Evolutionary conservation across 2,329 filamentous ascomycete species (phyloP), one percentile per base, ranked within the genome.

Genomic region (Pseudogymnoascus sp.): DNA sequence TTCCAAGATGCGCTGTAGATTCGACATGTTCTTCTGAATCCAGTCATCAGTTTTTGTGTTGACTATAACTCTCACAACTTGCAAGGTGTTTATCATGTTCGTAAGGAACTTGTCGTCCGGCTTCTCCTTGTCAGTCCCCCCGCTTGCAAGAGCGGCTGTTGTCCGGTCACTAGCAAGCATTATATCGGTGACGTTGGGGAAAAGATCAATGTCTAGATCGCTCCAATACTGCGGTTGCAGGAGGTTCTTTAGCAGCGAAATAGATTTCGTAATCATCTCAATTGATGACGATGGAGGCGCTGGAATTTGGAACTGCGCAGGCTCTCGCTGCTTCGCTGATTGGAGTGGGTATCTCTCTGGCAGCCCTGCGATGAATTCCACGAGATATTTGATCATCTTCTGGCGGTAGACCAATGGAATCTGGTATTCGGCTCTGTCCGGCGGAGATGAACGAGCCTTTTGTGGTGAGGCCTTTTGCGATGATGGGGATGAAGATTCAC

Each of bases 351-450:
- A 97, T 35, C 92, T 85, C 74, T 97, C 94, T 15, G 89, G 88
- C 21, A 97, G 81, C 59, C 91, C 89, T 1, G 92, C 92, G 68
- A 97, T 96, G 74, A 97, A 97, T 64, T 94, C 90, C 31, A 97
- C 90, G 33, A 99, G 83, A 71, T 97, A 99, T 75, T 96, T 97
- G 58, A 97, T 83, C 79, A 99, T 88, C 74, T 91, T 88, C 44
- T 87, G 83, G 17, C 92, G 85, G 61, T 89, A 85, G 1, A 83
- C 73, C 0, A 82, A 73, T 7, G 89, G 84, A 27, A 93, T 86
- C 65, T 83, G 80, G 67, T 90, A 92, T 62, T 92, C 89, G 0
- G 77, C 74, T 64, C 81, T 80, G 58, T 86, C 86, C 27, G 74
- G 72, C 6, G 77, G 74, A 27, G 58, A 59, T 29, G 58, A 38